These are phyloP conservation scores for Lasiodiplodia hormozganensis DNA, from an alignment of 2,329 filamentous ascomycete species.

Conservation along the genomic window DNA sequence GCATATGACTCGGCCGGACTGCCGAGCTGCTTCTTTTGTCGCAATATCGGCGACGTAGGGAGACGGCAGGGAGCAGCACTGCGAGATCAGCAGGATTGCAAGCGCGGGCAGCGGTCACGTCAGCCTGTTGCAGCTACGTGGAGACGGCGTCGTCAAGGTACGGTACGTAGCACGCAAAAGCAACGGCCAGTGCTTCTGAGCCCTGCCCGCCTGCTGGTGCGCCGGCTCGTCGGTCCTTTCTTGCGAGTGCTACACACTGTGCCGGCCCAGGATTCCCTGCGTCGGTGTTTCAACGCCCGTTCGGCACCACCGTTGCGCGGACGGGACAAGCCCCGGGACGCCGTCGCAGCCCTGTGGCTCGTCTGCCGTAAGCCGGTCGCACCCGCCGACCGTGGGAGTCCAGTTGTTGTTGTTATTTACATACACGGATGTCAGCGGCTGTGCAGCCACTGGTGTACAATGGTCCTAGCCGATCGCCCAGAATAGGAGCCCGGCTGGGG, in stretches of 20 bases:
- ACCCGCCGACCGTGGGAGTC: not conserved
- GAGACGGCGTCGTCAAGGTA: not conserved
- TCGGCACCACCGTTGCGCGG: not conserved
- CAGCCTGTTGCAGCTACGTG: conserved; percentile 18
- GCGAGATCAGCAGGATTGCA: conserved; percentile 19
- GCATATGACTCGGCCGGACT: conserved; percentile 26
- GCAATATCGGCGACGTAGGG: not conserved
- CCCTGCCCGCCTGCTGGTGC: not conserved
- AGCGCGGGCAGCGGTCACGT: conserved; percentile 15
- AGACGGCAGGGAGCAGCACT: conserved; percentile 22
- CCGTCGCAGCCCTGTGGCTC: not conserved
- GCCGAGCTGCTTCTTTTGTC: conserved; percentile 24
- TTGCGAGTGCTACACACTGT: not conserved
- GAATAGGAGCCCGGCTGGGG: conserved; percentile 6
- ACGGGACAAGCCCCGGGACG: not conserved
- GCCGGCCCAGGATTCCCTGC: not conserved
- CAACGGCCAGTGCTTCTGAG: not conserved
- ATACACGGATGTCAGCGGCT: not conserved
- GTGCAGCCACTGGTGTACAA: not conserved
- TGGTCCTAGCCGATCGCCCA: conserved; percentile 8
- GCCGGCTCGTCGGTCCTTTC: not conserved
- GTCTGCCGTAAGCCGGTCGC: not conserved
- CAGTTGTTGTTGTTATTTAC: not conserved
- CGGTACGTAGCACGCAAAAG: conserved; percentile 10
- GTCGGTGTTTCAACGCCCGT: conserved; percentile 11